Evolutionary conservation across 1,284 basidiomycete genomes (phyloP), one percentile per base, ranked within the genome.

Genomic region (Pisolithus thermaeus): DNA sequence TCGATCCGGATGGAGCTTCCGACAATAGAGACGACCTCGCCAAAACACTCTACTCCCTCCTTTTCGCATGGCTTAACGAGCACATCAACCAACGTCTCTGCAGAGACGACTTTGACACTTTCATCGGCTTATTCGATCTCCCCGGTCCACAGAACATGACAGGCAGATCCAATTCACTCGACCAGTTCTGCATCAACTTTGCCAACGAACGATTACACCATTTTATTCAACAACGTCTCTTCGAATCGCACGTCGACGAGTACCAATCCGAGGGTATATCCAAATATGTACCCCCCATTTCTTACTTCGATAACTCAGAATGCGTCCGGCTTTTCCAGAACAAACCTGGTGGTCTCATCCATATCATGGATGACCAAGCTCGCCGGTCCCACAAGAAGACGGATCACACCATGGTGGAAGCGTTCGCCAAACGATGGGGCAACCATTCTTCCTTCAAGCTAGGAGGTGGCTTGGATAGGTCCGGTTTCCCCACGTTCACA

Each of bases 311-410:
- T 72, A 97, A 98, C 68, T 70, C 87, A 14, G 94, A 98, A 66
- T 92, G 90, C 58, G 70, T 98, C 32, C 84, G 91, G 11, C 75
- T 99, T 44, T 73, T 99, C 41, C 87, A 92, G 61, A 88, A 93
- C 66, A 78, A 80, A 58, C 94, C 92, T 2, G 92, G 92, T 14
- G 96, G 97, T 4, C 77, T 99, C 30, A 85, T 97, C 49, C 92
- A 96, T 65, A 98, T 98, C 69, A 92, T 98, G 85, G 95, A 98
- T 65, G 96, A 99, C 64, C 93, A 97, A 69, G 89, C 93, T 9
- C 79, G 87, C 16, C 79, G 90, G 39, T 79, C 81, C 56, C 85
- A 90, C 35, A 94, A 93, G 73, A 96, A 95, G 82, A 93, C 86
- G 7, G 92, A 97, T 62, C 79, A 87, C 52, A 92, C 89, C 4